Evolutionary conservation across 805 yeast genomes (phyloP).

Genomic region (Metschnikowia anglica): DNA sequence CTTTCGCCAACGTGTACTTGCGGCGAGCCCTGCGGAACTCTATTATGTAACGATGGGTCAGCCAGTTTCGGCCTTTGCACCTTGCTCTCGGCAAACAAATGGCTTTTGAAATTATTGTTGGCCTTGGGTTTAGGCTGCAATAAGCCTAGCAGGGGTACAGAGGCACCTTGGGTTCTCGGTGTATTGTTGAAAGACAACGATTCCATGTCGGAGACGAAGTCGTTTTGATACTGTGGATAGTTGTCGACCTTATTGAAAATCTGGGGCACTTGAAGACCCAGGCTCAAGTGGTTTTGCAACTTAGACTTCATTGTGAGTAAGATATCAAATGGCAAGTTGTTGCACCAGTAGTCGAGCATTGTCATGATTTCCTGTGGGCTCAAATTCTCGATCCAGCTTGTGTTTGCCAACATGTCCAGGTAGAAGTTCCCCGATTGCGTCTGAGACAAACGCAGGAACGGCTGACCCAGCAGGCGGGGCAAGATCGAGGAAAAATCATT

Average conservation of each 20-base stretch:
- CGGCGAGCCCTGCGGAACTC: not conserved
- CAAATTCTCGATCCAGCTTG: constrained; percentile 34
- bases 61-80: constrained; percentile 24
- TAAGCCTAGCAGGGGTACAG: constrained; percentile 4
- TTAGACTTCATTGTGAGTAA: constrained; percentile 49
- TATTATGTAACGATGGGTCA: constrained; percentile 20
- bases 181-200: constrained; percentile 14
- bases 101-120: constrained; percentile 16
- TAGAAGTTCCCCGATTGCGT: constrained; percentile 14
- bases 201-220: constrained; percentile 18
- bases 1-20: constrained; percentile 26
- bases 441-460: constrained; percentile 8
- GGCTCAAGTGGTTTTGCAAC: constrained; percentile 39
- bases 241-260: constrained; percentile 10
- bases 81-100: constrained; percentile 20
- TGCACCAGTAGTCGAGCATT: constrained; percentile 54
- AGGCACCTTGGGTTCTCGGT: constrained; percentile 1
- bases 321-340: constrained; percentile 51
- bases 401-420: constrained; percentile 50
- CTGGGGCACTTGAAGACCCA: constrained; percentile 9
- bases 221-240: constrained; percentile 9
- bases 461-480: constrained; percentile 13
- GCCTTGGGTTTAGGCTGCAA: constrained; percentile 22
- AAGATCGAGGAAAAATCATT: constrained; percentile 32
- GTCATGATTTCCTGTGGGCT: constrained; percentile 51